Evolutionary conservation across 1,139 yeast genomes (phyloP).

Genomic region (Hansenula sp.): DNA sequence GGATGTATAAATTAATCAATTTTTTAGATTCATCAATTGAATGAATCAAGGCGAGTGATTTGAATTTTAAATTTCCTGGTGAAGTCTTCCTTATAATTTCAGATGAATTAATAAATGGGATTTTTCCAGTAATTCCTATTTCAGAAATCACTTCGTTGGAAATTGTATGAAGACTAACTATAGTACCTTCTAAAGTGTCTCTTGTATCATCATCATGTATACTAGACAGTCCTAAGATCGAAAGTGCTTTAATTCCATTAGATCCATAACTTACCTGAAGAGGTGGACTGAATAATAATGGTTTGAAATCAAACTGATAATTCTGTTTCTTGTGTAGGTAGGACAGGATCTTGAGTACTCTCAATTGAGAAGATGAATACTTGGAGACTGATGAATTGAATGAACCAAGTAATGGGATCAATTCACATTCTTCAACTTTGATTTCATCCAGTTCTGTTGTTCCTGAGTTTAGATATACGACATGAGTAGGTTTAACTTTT

Average conservation of each 20-base stretch:
- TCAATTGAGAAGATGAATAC: constrained; percentile 47
- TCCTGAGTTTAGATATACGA: constrained; percentile 43
- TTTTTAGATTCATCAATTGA: constrained; percentile 45
- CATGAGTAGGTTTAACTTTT: constrained; percentile 47
- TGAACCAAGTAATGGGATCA: constrained; percentile 21
- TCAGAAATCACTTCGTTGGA: constrained; percentile 9
- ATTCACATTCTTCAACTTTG: constrained; percentile 13
- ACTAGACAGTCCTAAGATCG: constrained; percentile 32
- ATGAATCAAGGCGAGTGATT: constrained; percentile 53
- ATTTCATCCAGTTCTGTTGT: constrained; percentile 22
- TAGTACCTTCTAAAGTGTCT: constrained; percentile 47
- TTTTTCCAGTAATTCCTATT: constrained; percentile 9
- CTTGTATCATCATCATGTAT: constrained; percentile 36
- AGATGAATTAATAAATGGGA: constrained; percentile 11
- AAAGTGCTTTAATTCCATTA: constrained; percentile 23
- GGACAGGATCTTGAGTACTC: constrained; percentile 45
- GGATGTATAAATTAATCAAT: constrained; percentile 55
- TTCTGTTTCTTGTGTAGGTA: constrained; percentile 44
- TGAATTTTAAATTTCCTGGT: constrained; percentile 19
- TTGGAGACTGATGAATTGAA: constrained; percentile 30
- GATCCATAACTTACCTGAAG: constrained; percentile 41
- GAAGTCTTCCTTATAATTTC: constrained; percentile 10
- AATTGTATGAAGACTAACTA: constrained; percentile 43
- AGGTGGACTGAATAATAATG: constrained; percentile 46
- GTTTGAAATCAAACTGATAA: constrained; percentile 42